Percentiles rank a stretch among this genome's conserved stretches.
Evolutionary conservation across 345 rosid species (phyloP).

Genomic region (Garcia nutans): DNA sequence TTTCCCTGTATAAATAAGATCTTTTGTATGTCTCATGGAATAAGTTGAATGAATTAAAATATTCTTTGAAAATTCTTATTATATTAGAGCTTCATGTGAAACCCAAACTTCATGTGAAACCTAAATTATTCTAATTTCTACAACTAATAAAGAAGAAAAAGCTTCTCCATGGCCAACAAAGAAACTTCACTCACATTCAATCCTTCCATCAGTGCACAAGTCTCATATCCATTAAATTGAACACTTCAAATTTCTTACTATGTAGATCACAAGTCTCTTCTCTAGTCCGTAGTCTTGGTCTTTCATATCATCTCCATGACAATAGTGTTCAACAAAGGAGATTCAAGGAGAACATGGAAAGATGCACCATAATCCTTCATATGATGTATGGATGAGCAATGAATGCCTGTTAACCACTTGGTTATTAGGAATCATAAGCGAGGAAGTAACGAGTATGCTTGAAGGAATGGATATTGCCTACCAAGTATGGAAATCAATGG

Average conservation of each 20-base stretch:
- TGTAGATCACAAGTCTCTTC: background rate
- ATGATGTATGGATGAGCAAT: background rate
- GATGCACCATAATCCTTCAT: background rate
- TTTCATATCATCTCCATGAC: background rate
- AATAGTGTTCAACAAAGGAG: background rate
- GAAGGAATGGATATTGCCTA: background rate
- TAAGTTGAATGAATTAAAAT: no score
- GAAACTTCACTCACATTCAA: background rate
- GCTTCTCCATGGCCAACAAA: background rate
- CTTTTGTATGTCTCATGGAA: no score
- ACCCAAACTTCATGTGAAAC: no score
- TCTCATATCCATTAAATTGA: background rate
- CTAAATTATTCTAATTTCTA: no score
- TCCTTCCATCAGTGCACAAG: background rate
- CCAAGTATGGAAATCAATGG: background rate
- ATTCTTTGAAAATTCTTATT: no score
- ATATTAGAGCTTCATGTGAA: no score
- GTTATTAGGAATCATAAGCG: background rate
- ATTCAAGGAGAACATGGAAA: background rate
- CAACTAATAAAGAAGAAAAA: no score
- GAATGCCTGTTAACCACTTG: no score
- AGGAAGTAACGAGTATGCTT: background rate
- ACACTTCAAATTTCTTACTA: background rate
- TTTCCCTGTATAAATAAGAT: no score
- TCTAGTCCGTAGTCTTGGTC: background rate